Evolutionary conservation across 1,139 yeast genomes (phyloP).

Genomic region (Candida sp.): DNA sequence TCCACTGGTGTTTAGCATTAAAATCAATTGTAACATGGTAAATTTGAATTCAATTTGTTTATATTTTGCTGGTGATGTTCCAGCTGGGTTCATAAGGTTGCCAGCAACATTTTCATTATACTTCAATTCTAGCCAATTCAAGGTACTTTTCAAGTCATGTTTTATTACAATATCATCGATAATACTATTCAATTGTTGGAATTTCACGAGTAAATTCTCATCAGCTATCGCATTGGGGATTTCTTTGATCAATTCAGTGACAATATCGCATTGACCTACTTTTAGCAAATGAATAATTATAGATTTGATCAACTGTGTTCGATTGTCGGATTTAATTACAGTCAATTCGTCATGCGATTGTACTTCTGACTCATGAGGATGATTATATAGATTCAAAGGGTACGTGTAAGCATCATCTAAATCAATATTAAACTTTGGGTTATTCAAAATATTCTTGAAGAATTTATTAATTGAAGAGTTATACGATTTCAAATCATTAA

Average conservation of each 20-base stretch:
- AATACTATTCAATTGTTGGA: constrained; percentile 29
- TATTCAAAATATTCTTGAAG: constrained; percentile 31
- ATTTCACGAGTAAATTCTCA: constrained; percentile 20
- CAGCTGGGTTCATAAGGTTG: neutral
- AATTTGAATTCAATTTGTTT: constrained; percentile 53
- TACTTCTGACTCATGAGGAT: constrained; percentile 17
- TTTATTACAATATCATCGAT: constrained; percentile 31
- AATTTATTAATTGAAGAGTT: constrained; percentile 36
- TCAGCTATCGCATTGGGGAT: constrained; percentile 19
- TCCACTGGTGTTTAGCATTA: constrained; percentile 31
- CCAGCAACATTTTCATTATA: constrained; percentile 11
- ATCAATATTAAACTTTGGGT: constrained; percentile 26
- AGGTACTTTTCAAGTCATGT: constrained; percentile 33
- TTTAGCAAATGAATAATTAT: constrained; percentile 40
- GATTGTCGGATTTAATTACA: constrained; percentile 22
- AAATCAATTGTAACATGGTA: constrained; percentile 56
- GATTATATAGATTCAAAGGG: constrained; percentile 32
- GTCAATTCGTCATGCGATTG: constrained; percentile 8
- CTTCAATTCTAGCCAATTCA: constrained; percentile 33
- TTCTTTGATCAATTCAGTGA: constrained; percentile 28
- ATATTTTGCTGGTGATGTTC: constrained; percentile 2
- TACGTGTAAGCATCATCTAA: constrained; percentile 45
- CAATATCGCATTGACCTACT: constrained; percentile 39
- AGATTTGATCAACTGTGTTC: constrained; percentile 36
- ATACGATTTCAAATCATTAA: constrained; percentile 30